Base-by-base conservation (phyloP, 768 basidiomycete genomes). In the Boletus insuetus region DNA sequence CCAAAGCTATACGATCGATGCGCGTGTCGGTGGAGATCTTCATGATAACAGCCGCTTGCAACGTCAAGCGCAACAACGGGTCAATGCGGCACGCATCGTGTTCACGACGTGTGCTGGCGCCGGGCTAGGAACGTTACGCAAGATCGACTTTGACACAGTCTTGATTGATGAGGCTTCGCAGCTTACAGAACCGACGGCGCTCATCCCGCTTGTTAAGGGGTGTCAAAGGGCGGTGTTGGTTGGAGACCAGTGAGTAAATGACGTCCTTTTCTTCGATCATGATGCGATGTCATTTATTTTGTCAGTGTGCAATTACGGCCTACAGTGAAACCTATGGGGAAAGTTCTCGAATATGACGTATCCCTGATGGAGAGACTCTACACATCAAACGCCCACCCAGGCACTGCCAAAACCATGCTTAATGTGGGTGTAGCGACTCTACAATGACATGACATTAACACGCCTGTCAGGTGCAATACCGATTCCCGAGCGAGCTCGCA, bases 151-250 rank as follows among this genome's bases (percentile, higher is more conserved):
- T 59, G 81, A 81, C 39, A 79, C 82, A 20, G 83, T 81, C 0
- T 70, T 87, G 43, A 84, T 87, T 40, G 86, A 88, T 62, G 85
- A 87, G 59, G 86, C 85, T 0, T 87, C 85, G 0, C 86, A 87
- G 63, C 80, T 87, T 10, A 86, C 84, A 0, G 86, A 88, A 58
- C 82, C 85, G 3, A 78, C 77, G 47, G 79, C 85, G 0, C 72
- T 87, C 35, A 86, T 87, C 32, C 85, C 86, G 1, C 72, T 88
- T 4, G 83, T 86, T 11, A 87, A 87, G 63, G 85, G 84, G 3
- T 78, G 81, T 42, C 67, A 70, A 46, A 71, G 77, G 46, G 85
- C 81, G 0, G 77, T 87, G 6, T 70, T 88, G 13, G 86, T 87
- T 5, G 86, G 86, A 11, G 85, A 87, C 60, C 86, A 87, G 86